Base-by-base conservation (phyloP, 2,329 filamentous ascomycete genomes). In the Cordyceps javanica region DNA sequence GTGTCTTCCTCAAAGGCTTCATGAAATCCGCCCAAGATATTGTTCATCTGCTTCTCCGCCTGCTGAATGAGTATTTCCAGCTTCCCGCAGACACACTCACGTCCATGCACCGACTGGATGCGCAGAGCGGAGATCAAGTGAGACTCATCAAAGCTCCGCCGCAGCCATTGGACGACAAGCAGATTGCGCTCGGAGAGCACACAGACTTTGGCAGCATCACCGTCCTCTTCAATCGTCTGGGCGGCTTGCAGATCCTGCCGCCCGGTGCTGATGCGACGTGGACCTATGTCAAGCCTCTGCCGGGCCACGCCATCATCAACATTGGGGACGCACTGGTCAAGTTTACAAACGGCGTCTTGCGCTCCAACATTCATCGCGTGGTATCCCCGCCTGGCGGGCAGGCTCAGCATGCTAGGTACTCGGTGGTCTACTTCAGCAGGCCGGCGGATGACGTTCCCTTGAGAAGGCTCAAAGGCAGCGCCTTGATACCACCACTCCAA, bases 201-300 rank as follows among this genome's bases (percentile, higher is more conserved):
- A 74, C 71, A 0, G 72, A 75, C 61, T 72, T 71, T 32, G 73
- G 72, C 25, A 68, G 63, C 46, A 58, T 75, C n/a, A 73, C 71
- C 1, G 62, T 74, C 7, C 65, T 75, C 11, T 73, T 74, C 60
- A 75, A 73, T 51, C 66, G 66, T 41, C 65, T 74, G 1, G 71
- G 72, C 2, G 72, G 72, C 2, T 62, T 75, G 30, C 73, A 75
- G 57, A 68, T 75, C 26, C 62, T 68, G 1, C 66, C 64, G 28
- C 68, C 68, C 2, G 65, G 42, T 58, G 21, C 14, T 2, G 55
- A 32, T 26, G 41, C 51, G 11, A 14, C 36, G 23, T 59, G 57
- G 48, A 46, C 46, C 48, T 53, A 59, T 25, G 50, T 54, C 49
- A 55, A 55, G 38, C 57, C 57, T 2, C 34, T 55, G n/a, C 42